Percentiles rank a stretch among this genome's conserved stretches.
Evolutionary conservation across 2,329 filamentous ascomycete species (phyloP).

Genomic region (Ceratocystis variospora): DNA sequence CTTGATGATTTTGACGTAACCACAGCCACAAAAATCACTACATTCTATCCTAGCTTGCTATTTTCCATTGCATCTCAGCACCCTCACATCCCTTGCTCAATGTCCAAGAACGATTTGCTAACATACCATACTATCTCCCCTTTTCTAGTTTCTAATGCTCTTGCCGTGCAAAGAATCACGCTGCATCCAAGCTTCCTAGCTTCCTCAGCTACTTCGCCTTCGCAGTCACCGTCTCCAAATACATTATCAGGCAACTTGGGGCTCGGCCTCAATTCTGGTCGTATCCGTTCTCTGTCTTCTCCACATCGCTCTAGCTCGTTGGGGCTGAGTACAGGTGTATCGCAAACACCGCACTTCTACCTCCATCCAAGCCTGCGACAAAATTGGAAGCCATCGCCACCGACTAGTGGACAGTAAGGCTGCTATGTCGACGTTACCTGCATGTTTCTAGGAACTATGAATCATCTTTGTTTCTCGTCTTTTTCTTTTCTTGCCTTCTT

Average conservation of each 20-base stretch:
- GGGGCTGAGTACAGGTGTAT: background rate
- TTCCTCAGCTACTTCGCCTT: background rate
- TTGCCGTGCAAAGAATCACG: conserved; percentile 10
- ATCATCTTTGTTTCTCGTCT: background rate
- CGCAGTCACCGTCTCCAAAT: background rate
- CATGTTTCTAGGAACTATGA: background rate
- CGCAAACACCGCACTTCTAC: conserved; percentile 5
- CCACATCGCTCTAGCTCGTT: conserved; percentile 5
- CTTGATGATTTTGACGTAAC: background rate
- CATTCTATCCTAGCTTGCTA: background rate
- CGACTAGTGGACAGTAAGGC: background rate
- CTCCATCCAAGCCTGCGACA: conserved; percentile 5
- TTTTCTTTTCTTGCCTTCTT: background rate
- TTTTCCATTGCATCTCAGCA: background rate
- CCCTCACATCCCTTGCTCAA: background rate
- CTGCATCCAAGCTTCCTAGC: conserved; percentile 1
- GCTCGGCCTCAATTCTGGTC: background rate
- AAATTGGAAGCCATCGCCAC: conserved; percentile 4
- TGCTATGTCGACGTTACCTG: no score
- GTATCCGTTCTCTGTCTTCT: conserved; percentile 9
- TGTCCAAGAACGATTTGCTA: background rate
- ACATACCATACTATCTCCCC: background rate
- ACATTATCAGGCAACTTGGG: background rate
- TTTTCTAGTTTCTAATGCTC: conserved; percentile 5
- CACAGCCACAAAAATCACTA: background rate